These are phyloP conservation scores for Magnaporthiopsis rhizophila DNA, from an alignment of 2,329 filamentous ascomycete species.

Conservation along the genomic window DNA sequence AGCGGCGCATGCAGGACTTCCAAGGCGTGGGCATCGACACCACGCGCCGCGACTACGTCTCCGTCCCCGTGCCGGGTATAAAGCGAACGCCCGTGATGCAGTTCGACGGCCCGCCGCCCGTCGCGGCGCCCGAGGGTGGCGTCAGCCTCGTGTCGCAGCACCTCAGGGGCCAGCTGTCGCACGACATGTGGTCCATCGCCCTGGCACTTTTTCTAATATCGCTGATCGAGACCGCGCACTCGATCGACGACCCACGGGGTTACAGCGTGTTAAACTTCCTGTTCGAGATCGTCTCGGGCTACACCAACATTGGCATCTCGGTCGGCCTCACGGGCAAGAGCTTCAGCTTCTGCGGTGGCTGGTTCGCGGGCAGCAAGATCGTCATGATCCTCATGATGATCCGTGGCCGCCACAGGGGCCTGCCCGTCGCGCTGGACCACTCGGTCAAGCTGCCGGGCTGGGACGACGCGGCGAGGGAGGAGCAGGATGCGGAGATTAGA, in stretches of 20 bases:
- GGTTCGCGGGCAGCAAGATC: slow-evolving; percentile 45
- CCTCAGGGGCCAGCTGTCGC: slow-evolving; percentile 55
- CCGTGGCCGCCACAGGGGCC: slow-evolving; percentile 41
- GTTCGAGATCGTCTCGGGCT: slow-evolving; percentile 48
- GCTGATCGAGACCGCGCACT: slow-evolving; percentile 50
- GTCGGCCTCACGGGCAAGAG: slow-evolving; percentile 36
- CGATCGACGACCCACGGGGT: slow-evolving; percentile 38
- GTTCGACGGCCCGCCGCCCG: slow-evolving; percentile 6
- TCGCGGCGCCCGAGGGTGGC: slow-evolving; percentile 11
- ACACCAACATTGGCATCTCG: slow-evolving; percentile 52
- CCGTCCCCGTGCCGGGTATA: slow-evolving; percentile 8
- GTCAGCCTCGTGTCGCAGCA: slow-evolving; percentile 31
- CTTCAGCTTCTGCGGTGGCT: slow-evolving; percentile 46
- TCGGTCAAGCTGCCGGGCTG: slow-evolving; percentile 33
- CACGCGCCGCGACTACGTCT: slow-evolving; percentile 8
- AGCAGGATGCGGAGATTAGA: slow-evolving; percentile 29
- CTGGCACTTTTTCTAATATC: slow-evolving; percentile 52
- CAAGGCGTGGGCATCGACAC: slow-evolving; percentile 16
- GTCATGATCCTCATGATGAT: slow-evolving; percentile 49
- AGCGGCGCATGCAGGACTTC: slow-evolving; percentile 16
- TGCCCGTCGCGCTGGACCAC: slow-evolving; percentile 46
- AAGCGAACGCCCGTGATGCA: slow-evolving; percentile 7
- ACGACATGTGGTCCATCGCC: slow-evolving; percentile 60
- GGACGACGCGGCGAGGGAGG: slow-evolving; percentile 27
- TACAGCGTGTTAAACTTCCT: slow-evolving; percentile 54